phyloP scores from a whole-genome alignment of 2,329 filamentous ascomycete genomes.

The Epichloe glyceriae region DNA sequence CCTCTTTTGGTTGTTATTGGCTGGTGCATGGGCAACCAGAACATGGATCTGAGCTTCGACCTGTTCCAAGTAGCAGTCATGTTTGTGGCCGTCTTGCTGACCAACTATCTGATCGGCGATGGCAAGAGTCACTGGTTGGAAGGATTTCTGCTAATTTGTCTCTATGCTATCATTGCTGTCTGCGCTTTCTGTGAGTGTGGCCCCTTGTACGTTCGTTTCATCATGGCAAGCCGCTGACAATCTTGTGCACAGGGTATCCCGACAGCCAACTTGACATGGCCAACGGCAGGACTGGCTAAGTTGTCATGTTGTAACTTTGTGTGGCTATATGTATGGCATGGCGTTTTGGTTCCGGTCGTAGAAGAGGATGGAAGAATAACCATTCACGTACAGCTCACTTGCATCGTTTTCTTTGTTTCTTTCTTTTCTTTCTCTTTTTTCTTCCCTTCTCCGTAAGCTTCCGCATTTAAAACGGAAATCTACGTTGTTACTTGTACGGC shows the following conservation, averaged over 20 bases:
- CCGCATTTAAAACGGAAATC: too few species aligned
- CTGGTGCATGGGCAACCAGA: constrained; percentile 58
- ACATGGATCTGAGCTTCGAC: constrained; percentile 77
- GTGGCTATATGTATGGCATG: neutral
- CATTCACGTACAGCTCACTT: neutral
- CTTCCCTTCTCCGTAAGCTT: neutral
- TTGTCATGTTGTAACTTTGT: neutral
- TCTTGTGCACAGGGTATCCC: constrained; percentile 5
- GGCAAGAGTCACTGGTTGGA: constrained; percentile 76
- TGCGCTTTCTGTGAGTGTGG: constrained; percentile 46
- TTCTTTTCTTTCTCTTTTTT: neutral
- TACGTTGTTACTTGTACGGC: too few species aligned
- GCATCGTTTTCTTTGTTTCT: neutral
- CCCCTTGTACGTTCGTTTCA: neutral
- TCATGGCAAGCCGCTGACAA: neutral
- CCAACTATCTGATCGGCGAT: constrained; percentile 76
- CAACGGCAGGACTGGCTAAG: neutral
- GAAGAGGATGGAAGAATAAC: neutral
- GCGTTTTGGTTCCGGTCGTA: neutral
- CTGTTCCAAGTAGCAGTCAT: constrained; percentile 78
- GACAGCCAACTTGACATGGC: constrained; percentile 3
- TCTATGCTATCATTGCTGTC: constrained; percentile 68
- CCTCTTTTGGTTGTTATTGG: constrained; percentile 65
- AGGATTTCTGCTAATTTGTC: constrained; percentile 60
- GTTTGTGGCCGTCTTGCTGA: constrained; percentile 71